Conservation (phyloP, 73 alveolate genomes). For the Breviolum minutum region DNA sequence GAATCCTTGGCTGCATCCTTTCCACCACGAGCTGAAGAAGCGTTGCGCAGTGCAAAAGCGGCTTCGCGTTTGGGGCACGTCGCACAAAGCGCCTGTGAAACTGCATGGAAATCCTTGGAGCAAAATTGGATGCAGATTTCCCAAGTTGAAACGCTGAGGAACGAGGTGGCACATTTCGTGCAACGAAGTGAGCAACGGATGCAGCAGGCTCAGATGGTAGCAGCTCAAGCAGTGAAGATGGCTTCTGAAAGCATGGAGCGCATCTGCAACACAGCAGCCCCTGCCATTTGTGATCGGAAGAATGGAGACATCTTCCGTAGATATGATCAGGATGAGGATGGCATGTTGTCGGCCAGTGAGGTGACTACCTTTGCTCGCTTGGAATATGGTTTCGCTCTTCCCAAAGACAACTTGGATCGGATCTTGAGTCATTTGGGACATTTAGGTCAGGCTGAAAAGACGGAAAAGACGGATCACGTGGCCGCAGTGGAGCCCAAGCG, state of each 20-base stretch:
- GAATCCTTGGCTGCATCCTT: constrained; percentile 41
- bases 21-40: constrained; percentile 50
- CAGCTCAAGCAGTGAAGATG: constrained; percentile 49
- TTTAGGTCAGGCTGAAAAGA: no score
- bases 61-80: not conserved
- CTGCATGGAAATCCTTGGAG: constrained; percentile 69
- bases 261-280: constrained; percentile 65
- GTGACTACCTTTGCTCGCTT: constrained; percentile 32
- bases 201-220: constrained; percentile 56
- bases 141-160: constrained; percentile 57
- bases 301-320: constrained; percentile 55
- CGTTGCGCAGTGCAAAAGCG: constrained; percentile 27
- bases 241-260: constrained; percentile 90
- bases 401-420: constrained; percentile 52
- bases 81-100: constrained; percentile 25
- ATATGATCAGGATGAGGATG: constrained; percentile 86
- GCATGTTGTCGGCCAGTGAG: constrained; percentile 46
- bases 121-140: constrained; percentile 40
- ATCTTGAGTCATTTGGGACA: constrained; percentile 35
- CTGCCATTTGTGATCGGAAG: constrained; percentile 48
- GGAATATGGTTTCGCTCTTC: constrained; percentile 74
- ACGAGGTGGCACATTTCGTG: constrained; percentile 39
- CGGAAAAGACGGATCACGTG: not conserved
- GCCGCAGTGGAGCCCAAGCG: constrained; percentile 54
- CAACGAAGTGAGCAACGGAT: constrained; percentile 67